A percentile compares a stretch with the other conserved stretches of the same genome.
Evolutionary conservation across 2,329 filamentous ascomycete genomes (phyloP).

Genomic region (Claviceps fusiformis): DNA sequence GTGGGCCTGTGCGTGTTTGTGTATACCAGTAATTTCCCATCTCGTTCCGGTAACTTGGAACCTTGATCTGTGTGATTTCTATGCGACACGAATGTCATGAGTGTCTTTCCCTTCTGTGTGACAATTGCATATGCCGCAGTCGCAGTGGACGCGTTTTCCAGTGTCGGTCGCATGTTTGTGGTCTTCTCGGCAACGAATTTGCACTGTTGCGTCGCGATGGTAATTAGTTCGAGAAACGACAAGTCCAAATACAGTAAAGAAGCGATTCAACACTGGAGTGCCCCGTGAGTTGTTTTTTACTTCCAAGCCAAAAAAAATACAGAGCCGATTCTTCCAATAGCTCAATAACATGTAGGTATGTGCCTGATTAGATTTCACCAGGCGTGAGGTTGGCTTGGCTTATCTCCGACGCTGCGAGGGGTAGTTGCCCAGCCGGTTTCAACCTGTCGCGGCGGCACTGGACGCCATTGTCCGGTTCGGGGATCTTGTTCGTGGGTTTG

Average conservation of each 20-base stretch:
- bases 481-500: constrained; percentile 22
- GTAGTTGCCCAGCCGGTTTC: constrained; percentile 25
- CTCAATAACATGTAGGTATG: background rate
- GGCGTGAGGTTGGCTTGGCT: constrained; percentile 6
- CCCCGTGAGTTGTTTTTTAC: background rate
- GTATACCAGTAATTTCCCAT: too few species aligned
- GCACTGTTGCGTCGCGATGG: background rate
- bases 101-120: background rate
- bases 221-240: background rate
- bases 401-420: constrained; percentile 13
- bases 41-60: too few species aligned
- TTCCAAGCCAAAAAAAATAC: background rate
- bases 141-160: too few species aligned
- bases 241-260: background rate
- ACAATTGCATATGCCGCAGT: too few species aligned
- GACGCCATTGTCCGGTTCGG: constrained; percentile 23
- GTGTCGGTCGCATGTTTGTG: too few species aligned
- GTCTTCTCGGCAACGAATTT: background rate
- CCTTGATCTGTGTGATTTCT: too few species aligned
- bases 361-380: constrained; percentile 1
- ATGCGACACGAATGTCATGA: too few species aligned
- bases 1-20: background rate
- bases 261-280: background rate
- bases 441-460: constrained; percentile 16
- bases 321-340: background rate